Evolutionary conservation across 1,139 yeast species (phyloP), one percentile per base, ranked within the genome.

Genomic region (Suhomyces taliae): DNA sequence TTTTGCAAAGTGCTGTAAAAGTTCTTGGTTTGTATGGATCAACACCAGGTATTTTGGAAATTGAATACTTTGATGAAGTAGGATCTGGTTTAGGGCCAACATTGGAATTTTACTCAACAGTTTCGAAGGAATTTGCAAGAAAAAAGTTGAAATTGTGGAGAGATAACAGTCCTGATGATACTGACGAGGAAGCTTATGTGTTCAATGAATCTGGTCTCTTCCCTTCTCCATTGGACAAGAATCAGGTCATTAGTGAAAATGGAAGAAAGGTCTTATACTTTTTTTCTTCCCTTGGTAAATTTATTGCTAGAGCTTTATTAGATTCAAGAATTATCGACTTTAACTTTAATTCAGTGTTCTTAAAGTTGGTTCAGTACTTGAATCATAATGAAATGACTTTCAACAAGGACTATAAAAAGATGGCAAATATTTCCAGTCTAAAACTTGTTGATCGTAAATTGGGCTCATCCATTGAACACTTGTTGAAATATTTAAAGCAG

Each of bases 1-100:
- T 91, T 43, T 72, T 93, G 45, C 85, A 85, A 56, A 86, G 95
- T 54, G 96, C 96, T 0, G 67, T 87, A 40, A 89, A 89, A 59
- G 87, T 91, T 1, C 73, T 93, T 67, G 85, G 82, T 37, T 71
- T 82, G 46, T 87, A 90, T 63, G 96, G 96, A 0, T 70, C 90
- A 0, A 79, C 86, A 14, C 93, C 97, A 0, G 87, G 90, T 35
- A 75, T 89, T 7, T 70, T 93, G 40, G 98, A 93, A 58, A 85
- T 93, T 49, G 97, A 91, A 61, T 93, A 87, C 59, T 84, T 79
- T 55, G 91, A 87, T 57, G 99, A 93, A 62, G 97, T 80, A n/a
- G 99, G 99, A 10, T 86, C 97, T 1, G 99, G 99, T 0, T 69
- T 90, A 43, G 99, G 99, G 0, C 99, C 99, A 2, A 93, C 99